Evolutionary conservation across 2,329 filamentous ascomycete genomes (phyloP).

Genomic region (Hymenoscyphus scutula): DNA sequence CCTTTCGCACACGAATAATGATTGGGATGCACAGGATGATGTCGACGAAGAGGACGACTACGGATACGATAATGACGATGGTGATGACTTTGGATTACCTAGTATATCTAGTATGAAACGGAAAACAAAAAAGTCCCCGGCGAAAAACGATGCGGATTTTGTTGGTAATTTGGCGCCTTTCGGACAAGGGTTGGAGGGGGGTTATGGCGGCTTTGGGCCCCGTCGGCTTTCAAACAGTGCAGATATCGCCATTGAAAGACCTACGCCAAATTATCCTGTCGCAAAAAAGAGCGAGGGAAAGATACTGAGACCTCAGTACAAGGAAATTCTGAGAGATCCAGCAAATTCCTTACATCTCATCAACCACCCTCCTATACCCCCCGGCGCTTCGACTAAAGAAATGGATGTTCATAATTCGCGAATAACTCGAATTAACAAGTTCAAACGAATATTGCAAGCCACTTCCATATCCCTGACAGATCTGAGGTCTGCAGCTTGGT

Average conservation of each 20-base stretch:
- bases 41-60: constrained; percentile 70
- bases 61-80: constrained; percentile 77
- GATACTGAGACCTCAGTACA: constrained; percentile 94
- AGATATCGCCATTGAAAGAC: constrained; percentile 90
- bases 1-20: constrained; percentile 75
- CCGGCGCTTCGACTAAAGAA: constrained; percentile 77
- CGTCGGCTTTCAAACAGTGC: constrained; percentile 78
- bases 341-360: constrained; percentile 95
- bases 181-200: constrained; percentile 41
- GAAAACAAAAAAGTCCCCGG: constrained; percentile 50
- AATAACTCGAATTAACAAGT: constrained; percentile 95
- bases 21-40: constrained; percentile 73
- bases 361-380: constrained; percentile 73
- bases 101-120: constrained; percentile 90
- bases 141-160: constrained; percentile 18
- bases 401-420: constrained; percentile 81
- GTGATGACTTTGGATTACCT: constrained; percentile 92
- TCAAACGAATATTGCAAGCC: constrained; percentile 91
- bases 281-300: constrained; percentile 90
- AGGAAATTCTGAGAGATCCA: constrained; percentile 86
- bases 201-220: constrained; percentile 38
- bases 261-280: constrained; percentile 77
- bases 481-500: constrained; percentile 84
- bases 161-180: constrained; percentile 31
- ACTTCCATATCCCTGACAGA: constrained; percentile 85